Evolutionary conservation across 2,329 filamentous ascomycete species (phyloP).

Genomic region (Ilyonectria sp.): DNA sequence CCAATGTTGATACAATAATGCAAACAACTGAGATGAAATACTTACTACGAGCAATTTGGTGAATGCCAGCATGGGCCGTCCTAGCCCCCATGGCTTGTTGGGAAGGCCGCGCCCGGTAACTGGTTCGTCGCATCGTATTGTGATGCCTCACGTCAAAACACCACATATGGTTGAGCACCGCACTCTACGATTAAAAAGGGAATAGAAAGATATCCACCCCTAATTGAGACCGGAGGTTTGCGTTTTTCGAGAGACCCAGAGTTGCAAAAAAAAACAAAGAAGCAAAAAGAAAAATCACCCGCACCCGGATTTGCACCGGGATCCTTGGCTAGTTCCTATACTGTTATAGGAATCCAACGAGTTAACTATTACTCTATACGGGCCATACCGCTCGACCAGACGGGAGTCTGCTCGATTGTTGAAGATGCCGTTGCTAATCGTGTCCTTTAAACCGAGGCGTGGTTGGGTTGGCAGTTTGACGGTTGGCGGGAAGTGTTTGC

Average conservation of each 20-base stretch:
- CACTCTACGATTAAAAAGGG: neutral
- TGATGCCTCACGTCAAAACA: neutral
- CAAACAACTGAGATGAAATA: neutral
- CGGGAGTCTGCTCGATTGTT: slow-evolving; percentile 33
- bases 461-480: neutral
- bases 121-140: neutral
- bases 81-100: no score
- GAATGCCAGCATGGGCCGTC: no score
- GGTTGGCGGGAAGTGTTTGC: slow-evolving; percentile 22
- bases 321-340: slow-evolving; percentile 54
- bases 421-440: slow-evolving; percentile 16
- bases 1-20: neutral
- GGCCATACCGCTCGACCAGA: slow-evolving; percentile 48
- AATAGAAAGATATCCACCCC: neutral
- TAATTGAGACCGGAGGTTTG: neutral
- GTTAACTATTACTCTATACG: slow-evolving; percentile 56
- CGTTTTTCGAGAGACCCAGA: neutral
- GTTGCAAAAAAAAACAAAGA: slow-evolving; percentile 1
- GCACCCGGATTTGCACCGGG: slow-evolving; percentile 56
- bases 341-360: slow-evolving; percentile 54
- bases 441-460: slow-evolving; percentile 30
- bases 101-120: neutral
- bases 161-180: neutral
- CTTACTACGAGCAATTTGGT: neutral
- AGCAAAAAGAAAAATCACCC: slow-evolving; percentile 45